Percentiles rank a stretch among this genome's conserved stretches.
Evolutionary conservation across 2,329 filamentous ascomycete species (phyloP).

Genomic region (Pyricularia pennisetigena): DNA sequence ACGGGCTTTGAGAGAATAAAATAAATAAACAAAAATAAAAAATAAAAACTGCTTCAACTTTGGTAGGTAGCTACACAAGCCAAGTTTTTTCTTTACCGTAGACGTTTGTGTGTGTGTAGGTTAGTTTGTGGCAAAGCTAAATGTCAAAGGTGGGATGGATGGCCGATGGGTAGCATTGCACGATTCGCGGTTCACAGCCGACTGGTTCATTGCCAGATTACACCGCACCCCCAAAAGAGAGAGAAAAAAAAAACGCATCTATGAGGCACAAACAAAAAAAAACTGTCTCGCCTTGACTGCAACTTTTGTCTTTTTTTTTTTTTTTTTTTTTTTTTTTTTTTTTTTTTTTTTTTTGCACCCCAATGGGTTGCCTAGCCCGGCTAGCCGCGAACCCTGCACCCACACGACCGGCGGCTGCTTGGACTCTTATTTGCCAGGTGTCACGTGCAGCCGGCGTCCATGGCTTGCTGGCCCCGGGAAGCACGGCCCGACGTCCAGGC

Average conservation of each 20-base stretch:
- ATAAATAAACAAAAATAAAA: neutral
- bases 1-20: no score
- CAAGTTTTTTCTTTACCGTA: neutral
- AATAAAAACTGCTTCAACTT: neutral
- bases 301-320: neutral
- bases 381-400: conserved; percentile 1
- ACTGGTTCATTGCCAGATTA: neutral
- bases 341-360: neutral
- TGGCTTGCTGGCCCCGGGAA: neutral
- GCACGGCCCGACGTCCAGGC: conserved; percentile 4
- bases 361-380: neutral
- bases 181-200: neutral
- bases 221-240: no score
- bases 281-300: no score
- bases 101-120: neutral
- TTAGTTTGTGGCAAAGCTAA: neutral
- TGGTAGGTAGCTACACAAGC: neutral
- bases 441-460: neutral
- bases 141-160: neutral
- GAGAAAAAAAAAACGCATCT: neutral
- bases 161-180: neutral
- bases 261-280: neutral
- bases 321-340: neutral
- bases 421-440: neutral
- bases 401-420: neutral